Base-by-base conservation (phyloP, 176 grass and related monocot genomes). In the Neostapfia colusana region DNA sequence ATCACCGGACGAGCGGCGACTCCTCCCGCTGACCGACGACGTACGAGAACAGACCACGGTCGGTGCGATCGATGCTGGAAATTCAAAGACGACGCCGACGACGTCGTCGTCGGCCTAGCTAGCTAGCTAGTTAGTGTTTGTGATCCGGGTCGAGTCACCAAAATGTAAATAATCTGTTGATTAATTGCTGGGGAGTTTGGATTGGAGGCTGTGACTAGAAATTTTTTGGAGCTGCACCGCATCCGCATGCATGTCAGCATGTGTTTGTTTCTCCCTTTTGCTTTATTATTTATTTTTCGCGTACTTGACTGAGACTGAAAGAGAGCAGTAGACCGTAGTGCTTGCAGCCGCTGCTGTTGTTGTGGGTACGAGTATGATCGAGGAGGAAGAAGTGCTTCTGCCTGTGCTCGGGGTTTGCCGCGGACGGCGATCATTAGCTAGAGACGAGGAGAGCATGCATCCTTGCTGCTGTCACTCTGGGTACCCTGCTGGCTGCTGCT, bases 1-100 rank as follows among this genome's bases (percentile, higher is more conserved):
- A 99, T 50, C 89, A 95, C 87, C 89, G 89, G 16, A 48, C 45
- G 13, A 85, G 73, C 80, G 88, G 67, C 56, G 85, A 90, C 85
- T 79, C 85, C 13, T 83, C 88, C 88, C 76, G 80, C 16, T 70
- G 65, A 69, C 42, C 42, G 38, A 8, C 38, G 38, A 7, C 38
- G 38, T 4, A 1, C 2, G 31, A 31, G 3, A 31, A 1, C 31
- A 31, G 31, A 31, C 1, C 42, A 12, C 2, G 3, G 12, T 15
- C 11, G 11, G 12, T 8, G 48, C 3, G 1, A 5, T 6, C 7
- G 15, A 35, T 15, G 14, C 28, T 63, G 16, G 16, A 4, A 35
- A 13, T 1, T 31, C 28, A 4, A 37, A 12, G 45, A 13, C 26
- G n/a, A n/a, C n/a, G n/a, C n/a, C n/a, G n/a, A n/a, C n/a, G n/a